Base-by-base conservation (phyloP, 129 eudicot species). In the Flaveria robusta region DNA sequence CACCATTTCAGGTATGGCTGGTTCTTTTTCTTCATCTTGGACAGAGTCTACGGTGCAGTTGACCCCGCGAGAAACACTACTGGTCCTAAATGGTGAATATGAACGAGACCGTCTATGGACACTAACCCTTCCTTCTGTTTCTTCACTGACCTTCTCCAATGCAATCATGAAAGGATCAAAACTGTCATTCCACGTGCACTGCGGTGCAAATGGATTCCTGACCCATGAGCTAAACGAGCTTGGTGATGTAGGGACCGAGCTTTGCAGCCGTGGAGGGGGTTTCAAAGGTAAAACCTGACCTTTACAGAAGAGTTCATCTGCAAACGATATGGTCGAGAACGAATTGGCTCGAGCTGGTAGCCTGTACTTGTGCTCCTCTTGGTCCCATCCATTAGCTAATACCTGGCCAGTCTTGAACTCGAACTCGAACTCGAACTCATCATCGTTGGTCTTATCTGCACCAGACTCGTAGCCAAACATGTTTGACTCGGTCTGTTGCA, bases 81-180 rank as follows among this genome's bases (percentile, higher is more conserved):
- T 34, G 24, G 74, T 27, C 63, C 90, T 71, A 16, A 77, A 83
- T 7, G 94, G 94, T 39, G 94, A 92, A 66, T 78, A 86, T 0
- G 98, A 92, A 7, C 84, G 82, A 26, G 88, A 50, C 19, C 98
- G 85, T 72, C 92, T 76, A 56, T 86, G 96, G 13, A 81, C 77
- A 75, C 87, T 83, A 12, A 4, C 56, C 23, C 87, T 64, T 31
- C 83, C 90, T 43, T 74, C 74, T 1, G 85, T 75, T 47, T 88
- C 96, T 10, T 86, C 84, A 58, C 74, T 85, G 23, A 90, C 98
- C 70, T 90, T 93, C 64, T 90, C 79, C 71, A 93, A 74, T 27
- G 98, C 98, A 71, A 75, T 83, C 83, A 54, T 29, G 70, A 93
- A 93, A 2, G 98, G 98, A 76, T 93, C 98, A 67, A 85, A 88